A percentile compares a stretch with the other conserved stretches of the same genome.
Conservation (phyloP, 148 eudicot genomes). For the Agrostemma githago region DNA sequence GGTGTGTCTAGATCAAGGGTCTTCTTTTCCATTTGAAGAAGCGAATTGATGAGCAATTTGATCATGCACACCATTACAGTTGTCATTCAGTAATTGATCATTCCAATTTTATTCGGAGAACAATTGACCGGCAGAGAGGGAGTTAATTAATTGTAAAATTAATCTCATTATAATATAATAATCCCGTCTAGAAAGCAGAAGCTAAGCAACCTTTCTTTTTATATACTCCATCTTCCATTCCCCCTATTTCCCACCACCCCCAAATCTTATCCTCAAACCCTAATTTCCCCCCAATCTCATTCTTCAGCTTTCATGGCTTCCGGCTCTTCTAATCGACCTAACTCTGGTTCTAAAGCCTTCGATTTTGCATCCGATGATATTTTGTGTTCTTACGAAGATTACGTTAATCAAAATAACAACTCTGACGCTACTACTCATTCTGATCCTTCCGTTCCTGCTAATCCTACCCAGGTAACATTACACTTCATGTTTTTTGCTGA, state of each 20-base stretch:
- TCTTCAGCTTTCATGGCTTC: conserved; percentile 52
- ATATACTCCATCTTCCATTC: background rate
- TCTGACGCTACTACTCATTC: conserved; percentile 54
- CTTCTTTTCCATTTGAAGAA: too few relatives aligned
- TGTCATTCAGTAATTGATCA: too few relatives aligned
- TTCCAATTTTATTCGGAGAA: too few relatives aligned
- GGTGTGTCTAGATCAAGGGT: too few relatives aligned
- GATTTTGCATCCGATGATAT: conserved; percentile 87
- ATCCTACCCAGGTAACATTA: conserved; percentile 47
- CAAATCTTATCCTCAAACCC: conserved; percentile 12
- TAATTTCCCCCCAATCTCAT: background rate
- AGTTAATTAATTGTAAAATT: too few relatives aligned
- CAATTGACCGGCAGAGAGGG: too few relatives aligned
- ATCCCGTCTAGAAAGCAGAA: too few relatives aligned
- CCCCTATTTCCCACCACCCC: conserved; percentile 6
- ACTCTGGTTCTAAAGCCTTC: conserved; percentile 57
- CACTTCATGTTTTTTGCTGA: too few relatives aligned
- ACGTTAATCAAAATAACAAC: conserved; percentile 37
- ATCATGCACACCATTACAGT: too few relatives aligned
- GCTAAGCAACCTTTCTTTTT: background rate
- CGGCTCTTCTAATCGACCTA: conserved; percentile 66
- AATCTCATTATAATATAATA: too few relatives aligned
- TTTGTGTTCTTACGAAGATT: conserved; percentile 87
- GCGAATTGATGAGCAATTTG: too few relatives aligned
- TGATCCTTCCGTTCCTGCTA: conserved; percentile 47